A percentile compares a stretch with the other conserved stretches of the same genome.
phyloP scores from a whole-genome alignment of 2,329 filamentous ascomycete genomes.

The Monosporascus sp. region DNA sequence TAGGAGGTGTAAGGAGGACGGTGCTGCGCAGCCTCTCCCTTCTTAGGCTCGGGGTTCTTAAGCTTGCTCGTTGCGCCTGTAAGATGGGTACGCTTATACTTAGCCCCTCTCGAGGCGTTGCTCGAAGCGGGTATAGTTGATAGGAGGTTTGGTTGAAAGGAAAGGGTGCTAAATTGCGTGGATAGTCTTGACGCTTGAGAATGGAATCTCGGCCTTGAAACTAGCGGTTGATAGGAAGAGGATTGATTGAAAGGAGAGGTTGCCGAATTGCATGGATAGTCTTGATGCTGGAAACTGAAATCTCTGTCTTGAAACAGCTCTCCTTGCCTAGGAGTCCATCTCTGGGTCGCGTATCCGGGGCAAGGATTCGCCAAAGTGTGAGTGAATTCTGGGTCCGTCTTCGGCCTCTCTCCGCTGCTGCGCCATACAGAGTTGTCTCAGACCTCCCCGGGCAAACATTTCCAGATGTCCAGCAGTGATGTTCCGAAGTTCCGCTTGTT shows the following conservation, averaged over 20 bases:
- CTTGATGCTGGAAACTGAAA: constrained; percentile 39
- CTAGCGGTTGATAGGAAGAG: no score
- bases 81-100: no score
- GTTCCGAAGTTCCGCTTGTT: constrained; percentile 78
- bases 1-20: no score
- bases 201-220: no score
- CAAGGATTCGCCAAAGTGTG: constrained; percentile 9
- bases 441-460: constrained; percentile 91
- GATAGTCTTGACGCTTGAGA: no score
- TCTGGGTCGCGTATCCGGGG: constrained; percentile 2
- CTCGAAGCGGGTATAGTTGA: no score
- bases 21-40: no score
- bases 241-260: constrained; percentile 1
- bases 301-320: constrained; percentile 32
- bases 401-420: constrained; percentile 37
- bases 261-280: constrained; percentile 33
- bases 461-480: constrained; percentile 90
- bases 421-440: constrained; percentile 91
- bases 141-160: no score
- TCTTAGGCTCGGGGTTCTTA: no score
- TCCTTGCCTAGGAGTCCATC: constrained; percentile 5
- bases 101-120: no score
- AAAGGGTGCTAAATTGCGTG: no score
- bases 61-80: no score
- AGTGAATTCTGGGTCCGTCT: constrained; percentile 35